These are phyloP conservation scores for Dactylonectria macrodidyma DNA, from an alignment of 2,329 filamentous ascomycete species.

Conservation along the genomic window DNA sequence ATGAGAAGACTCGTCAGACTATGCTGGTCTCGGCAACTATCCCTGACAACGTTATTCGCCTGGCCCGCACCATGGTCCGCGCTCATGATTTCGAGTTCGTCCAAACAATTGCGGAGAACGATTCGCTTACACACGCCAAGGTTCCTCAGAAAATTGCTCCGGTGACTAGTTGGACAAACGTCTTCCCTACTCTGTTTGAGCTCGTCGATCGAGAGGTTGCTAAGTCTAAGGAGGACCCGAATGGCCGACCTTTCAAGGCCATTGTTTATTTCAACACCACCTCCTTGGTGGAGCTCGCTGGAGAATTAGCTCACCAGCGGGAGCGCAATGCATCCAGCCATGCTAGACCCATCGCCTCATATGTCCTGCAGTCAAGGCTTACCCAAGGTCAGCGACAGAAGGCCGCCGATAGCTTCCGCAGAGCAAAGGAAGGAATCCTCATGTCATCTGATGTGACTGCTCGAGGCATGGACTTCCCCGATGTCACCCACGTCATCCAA, in stretches of 20 bases:
- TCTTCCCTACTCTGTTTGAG: conserved; percentile 83
- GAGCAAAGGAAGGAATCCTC: conserved; percentile 73
- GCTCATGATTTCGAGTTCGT: conserved; percentile 87
- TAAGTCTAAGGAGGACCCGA: conserved; percentile 56
- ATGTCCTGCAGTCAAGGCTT: conserved; percentile 82
- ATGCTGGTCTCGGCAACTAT: conserved; percentile 97
- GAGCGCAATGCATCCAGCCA: conserved; percentile 55
- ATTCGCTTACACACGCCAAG: conserved; percentile 86
- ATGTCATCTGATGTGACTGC: conserved; percentile 87
- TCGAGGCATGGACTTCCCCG: conserved; percentile 86
- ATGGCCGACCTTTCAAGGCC: conserved; percentile 85
- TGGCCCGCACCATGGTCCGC: conserved; percentile 86
- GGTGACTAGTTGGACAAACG: conserved; percentile 80
- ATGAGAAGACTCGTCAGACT: conserved; percentile 82
- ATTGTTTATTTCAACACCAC: conserved; percentile 93
- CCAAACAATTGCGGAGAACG: conserved; percentile 87
- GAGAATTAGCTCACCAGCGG: conserved; percentile 64
- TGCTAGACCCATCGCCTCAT: conserved; percentile 57
- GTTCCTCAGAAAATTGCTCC: conserved; percentile 85
- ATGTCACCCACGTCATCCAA: conserved; percentile 86
- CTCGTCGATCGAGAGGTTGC: conserved; percentile 75
- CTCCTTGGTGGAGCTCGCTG: conserved; percentile 76
- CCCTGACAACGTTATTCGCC: conserved; percentile 82
- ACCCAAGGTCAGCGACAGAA: conserved; percentile 78
- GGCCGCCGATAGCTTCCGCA: conserved; percentile 81